Conservation (phyloP, 495 filamentous ascomycete genomes). For the Hypoxylon perforatum region DNA sequence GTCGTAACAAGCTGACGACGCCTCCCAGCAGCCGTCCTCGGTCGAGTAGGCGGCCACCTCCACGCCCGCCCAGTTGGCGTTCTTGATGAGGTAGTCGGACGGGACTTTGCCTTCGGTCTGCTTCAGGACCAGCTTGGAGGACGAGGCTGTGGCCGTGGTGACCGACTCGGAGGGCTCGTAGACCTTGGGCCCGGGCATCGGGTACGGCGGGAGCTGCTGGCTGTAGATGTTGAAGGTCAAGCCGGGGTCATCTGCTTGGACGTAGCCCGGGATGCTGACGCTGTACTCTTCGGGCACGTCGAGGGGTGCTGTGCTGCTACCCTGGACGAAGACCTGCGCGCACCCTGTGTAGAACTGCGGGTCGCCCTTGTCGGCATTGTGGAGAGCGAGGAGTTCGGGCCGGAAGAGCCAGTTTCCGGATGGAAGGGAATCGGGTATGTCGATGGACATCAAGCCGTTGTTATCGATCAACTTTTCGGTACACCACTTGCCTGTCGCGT, state of each 20-base stretch:
- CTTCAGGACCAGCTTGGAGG: conserved; percentile 22
- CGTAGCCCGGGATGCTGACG: conserved; percentile 74
- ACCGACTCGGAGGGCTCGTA: conserved; percentile 50
- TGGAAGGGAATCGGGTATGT: conserved; percentile 68
- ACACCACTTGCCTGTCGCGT: conserved; percentile 66
- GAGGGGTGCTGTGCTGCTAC: conserved; percentile 50
- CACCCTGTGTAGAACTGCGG: conserved; percentile 78
- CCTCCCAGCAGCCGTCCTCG: conserved; percentile 68
- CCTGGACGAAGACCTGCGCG: conserved; percentile 72
- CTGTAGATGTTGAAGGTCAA: conserved; percentile 73
- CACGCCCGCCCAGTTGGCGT: conserved; percentile 77
- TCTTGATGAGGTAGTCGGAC: conserved; percentile 66
- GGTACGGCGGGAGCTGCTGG: conserved; percentile 61
- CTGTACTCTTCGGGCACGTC: conserved; percentile 52
- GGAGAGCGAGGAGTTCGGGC: conserved; percentile 74
- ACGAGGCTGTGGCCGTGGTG: not conserved
- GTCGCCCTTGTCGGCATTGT: conserved; percentile 66
- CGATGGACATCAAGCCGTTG: conserved; percentile 69
- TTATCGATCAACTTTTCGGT: conserved; percentile 72
- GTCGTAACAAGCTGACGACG: conserved; percentile 64
- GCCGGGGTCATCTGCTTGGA: conserved; percentile 60
- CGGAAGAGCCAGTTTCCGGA: conserved; percentile 76
- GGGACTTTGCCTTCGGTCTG: conserved; percentile 62
- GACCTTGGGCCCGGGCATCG: conserved; percentile 66
- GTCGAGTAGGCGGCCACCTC: conserved; percentile 65